A percentile compares a stretch with the other conserved stretches of the same genome.
phyloP scores from a whole-genome alignment of 768 basidiomycete genomes.

The Pholiota microspora region DNA sequence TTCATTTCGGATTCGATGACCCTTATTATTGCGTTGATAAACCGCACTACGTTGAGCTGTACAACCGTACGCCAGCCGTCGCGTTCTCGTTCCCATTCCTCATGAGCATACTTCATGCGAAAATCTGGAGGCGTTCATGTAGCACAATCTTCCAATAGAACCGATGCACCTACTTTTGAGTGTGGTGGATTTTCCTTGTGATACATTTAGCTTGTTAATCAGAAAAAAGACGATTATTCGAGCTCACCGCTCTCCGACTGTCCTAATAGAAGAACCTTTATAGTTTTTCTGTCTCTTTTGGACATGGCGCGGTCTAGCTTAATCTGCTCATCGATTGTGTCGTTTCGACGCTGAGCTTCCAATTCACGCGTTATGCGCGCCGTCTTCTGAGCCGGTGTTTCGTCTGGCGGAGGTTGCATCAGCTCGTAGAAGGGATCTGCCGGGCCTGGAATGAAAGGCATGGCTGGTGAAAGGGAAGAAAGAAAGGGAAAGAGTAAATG shows the following conservation, averaged over 20 bases:
- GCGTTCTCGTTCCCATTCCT: slow-evolving; percentile 67
- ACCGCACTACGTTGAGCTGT: slow-evolving; percentile 76
- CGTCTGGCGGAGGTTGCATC: slow-evolving; percentile 49
- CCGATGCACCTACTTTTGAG: slow-evolving; percentile 49
- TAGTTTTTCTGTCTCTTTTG: slow-evolving; percentile 44
- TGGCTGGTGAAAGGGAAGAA: slow-evolving; percentile 18
- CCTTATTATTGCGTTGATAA: slow-evolving; percentile 63
- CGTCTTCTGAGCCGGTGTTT: slow-evolving; percentile 49
- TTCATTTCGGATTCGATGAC: slow-evolving; percentile 56
- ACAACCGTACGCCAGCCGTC: slow-evolving; percentile 75
- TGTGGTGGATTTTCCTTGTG: slow-evolving; percentile 64
- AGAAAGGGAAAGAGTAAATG: slow-evolving; percentile 4
- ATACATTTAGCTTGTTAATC: slow-evolving; percentile 3
- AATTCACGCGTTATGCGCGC: slow-evolving; percentile 44
- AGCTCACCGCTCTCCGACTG: slow-evolving; percentile 64
- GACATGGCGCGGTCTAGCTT: slow-evolving; percentile 41
- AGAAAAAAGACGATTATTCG: slow-evolving; percentile 1
- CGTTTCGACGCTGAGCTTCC: slow-evolving; percentile 46
- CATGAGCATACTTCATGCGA: slow-evolving; percentile 62
- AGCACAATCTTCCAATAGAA: neutral
- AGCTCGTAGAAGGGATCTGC: slow-evolving; percentile 44
- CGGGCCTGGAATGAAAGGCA: slow-evolving; percentile 34
- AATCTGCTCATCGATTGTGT: slow-evolving; percentile 61
- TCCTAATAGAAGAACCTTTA: slow-evolving; percentile 62
- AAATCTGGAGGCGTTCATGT: slow-evolving; percentile 47